Conservation (phyloP, 1,139 yeast species). For the Yamadazyma jaroonii region DNA sequence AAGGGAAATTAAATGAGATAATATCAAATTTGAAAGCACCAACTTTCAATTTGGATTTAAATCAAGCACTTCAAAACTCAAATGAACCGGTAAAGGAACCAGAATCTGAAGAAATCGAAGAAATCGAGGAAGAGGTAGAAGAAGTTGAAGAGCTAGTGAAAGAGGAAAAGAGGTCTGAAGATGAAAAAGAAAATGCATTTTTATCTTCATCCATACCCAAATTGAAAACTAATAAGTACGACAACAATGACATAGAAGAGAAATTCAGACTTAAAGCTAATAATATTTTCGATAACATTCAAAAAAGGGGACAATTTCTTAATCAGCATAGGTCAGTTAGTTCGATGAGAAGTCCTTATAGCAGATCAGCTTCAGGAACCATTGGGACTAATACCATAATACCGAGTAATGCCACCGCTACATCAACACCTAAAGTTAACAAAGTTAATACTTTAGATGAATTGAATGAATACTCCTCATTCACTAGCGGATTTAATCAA, state of each 20-base stretch:
- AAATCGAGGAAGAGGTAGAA: neutral
- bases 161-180: neutral
- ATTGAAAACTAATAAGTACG: conserved; percentile 31
- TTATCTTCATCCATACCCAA: conserved; percentile 17
- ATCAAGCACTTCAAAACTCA: conserved; percentile 22
- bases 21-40: conserved; percentile 25
- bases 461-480: conserved; percentile 31
- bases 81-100: neutral
- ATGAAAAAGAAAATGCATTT: conserved; percentile 3
- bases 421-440: conserved; percentile 37
- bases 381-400: neutral
- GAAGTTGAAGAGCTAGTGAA: neutral
- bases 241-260: conserved; percentile 31
- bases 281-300: conserved; percentile 37
- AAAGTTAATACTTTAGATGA: conserved; percentile 18
- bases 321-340: conserved; percentile 7
- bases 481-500: conserved; percentile 33
- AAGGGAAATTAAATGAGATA: conserved; percentile 33
- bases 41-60: conserved; percentile 16
- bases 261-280: conserved; percentile 40
- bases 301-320: conserved; percentile 25
- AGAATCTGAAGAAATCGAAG: too few relatives aligned
- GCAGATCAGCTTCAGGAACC: conserved; percentile 5
- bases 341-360: conserved; percentile 4
- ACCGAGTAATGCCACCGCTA: conserved; percentile 24